Evolutionary conservation across 345 rosid species (phyloP).

Genomic region (Moringa oleifera): DNA sequence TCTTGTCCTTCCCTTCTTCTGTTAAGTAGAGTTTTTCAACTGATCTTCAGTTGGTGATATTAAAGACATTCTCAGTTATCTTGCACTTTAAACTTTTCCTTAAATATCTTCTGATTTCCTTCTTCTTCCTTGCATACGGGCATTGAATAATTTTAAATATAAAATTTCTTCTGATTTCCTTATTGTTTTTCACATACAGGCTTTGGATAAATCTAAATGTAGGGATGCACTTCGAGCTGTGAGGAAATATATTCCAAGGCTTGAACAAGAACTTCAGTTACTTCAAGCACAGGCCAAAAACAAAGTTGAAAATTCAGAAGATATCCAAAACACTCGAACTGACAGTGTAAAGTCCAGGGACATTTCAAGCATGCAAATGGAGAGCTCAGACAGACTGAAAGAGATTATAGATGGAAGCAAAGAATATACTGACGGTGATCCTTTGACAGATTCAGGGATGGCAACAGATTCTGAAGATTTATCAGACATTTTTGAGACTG

Average conservation of each 20-base stretch:
- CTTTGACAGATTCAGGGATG: constrained; percentile 28
- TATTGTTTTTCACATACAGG: constrained; percentile 27
- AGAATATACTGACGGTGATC: constrained; percentile 41
- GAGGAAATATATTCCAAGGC: constrained; percentile 71
- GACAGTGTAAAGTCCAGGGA: constrained; percentile 12
- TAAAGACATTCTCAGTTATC: too few species aligned
- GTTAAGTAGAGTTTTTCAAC: too few species aligned
- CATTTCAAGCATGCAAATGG: constrained; percentile 19
- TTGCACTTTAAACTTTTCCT: too few species aligned
- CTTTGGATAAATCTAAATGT: constrained; percentile 83
- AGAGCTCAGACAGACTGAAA: constrained; percentile 36
- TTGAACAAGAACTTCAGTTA: constrained; percentile 78
- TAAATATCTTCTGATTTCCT: too few species aligned
- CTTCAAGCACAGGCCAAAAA: constrained; percentile 45
- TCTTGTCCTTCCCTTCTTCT: too few species aligned
- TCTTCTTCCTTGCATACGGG: too few species aligned
- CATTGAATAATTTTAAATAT: too few species aligned
- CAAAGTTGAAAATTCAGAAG: constrained; percentile 26
- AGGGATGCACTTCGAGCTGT: constrained; percentile 83
- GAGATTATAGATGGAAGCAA: constrained; percentile 38
- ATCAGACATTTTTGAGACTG: constrained; percentile 83
- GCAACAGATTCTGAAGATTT: constrained; percentile 68
- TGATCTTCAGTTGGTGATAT: too few species aligned
- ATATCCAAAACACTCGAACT: constrained; percentile 14
- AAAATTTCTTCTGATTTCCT: too few species aligned